Percentiles rank a stretch among this genome's conserved stretches.
These are phyloP conservation scores for Heimioporus retisporus DNA, from an alignment of 1,284 basidiomycete species.

Conservation along the genomic window DNA sequence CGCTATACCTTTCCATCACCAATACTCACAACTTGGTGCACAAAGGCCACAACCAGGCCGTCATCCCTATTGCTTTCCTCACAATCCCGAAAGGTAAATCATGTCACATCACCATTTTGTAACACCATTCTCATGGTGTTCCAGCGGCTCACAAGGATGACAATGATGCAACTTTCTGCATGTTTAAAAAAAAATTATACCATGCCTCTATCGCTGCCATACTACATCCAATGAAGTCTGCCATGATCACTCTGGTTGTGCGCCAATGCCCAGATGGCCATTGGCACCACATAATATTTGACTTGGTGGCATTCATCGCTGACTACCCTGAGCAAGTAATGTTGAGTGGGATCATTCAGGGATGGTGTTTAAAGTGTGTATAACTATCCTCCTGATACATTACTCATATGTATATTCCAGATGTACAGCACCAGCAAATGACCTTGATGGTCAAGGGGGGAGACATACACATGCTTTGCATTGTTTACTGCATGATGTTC, in stretches of 20 bases:
- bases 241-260: background rate
- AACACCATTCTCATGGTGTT: no score
- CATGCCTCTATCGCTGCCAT: background rate
- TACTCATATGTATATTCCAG: background rate
- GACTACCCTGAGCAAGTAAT: background rate
- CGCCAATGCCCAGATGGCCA: background rate
- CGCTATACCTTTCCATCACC: background rate
- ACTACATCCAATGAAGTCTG: background rate
- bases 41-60: background rate
- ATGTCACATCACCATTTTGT: no score
- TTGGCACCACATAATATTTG: background rate
- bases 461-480: background rate
- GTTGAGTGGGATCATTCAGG: background rate
- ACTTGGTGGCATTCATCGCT: background rate
- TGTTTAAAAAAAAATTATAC: background rate
- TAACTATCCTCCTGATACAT: background rate
- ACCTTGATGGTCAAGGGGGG: background rate
- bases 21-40: background rate
- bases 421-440: background rate
- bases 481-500: background rate
- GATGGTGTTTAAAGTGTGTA: background rate
- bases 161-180: background rate
- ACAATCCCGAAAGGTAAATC: no score
- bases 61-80: background rate
- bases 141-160: background rate